A percentile compares a stretch with the other conserved stretches of the same genome.
phyloP scores from a whole-genome alignment of 345 rosid species.

The Erodium maritimum region DNA sequence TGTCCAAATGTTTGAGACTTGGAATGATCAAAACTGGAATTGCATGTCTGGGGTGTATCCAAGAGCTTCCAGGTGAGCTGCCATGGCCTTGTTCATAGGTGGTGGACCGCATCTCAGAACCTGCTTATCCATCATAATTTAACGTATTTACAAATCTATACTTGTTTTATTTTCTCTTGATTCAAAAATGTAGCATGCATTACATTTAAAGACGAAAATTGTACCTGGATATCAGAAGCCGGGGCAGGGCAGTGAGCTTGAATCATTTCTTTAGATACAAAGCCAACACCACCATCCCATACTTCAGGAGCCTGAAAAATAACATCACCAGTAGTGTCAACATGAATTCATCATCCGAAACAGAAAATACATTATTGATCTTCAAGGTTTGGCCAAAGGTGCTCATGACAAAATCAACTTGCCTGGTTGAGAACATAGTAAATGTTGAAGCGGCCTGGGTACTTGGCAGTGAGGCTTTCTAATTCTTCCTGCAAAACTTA shows the following conservation, averaged over 20 bases:
- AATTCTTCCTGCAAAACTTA: conserved; percentile 58
- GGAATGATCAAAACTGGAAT: conserved; percentile 65
- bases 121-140: conserved; percentile 18
- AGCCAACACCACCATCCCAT: conserved; percentile 91
- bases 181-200: neutral
- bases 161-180: neutral
- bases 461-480: conserved; percentile 52
- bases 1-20: neutral
- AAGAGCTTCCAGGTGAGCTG: conserved; percentile 67
- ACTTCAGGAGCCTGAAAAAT: conserved; percentile 67
- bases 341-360: too few species aligned
- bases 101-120: conserved; percentile 92
- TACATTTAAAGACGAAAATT: neutral
- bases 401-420: neutral
- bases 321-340: neutral
- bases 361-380: too few species aligned
- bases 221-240: conserved; percentile 55
- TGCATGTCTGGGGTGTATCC: conserved; percentile 77
- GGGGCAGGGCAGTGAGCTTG: conserved; percentile 75
- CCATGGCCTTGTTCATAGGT: conserved; percentile 98
- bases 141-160: neutral
- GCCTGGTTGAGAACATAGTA: conserved; percentile 95
- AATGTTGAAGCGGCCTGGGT: conserved; percentile 56
- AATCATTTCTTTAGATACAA: conserved; percentile 86
- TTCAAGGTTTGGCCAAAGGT: too few species aligned